Percentiles rank a stretch among this genome's conserved stretches.
phyloP scores from a whole-genome alignment of 805 yeast genomes.

The Metschnikowia borealis region DNA sequence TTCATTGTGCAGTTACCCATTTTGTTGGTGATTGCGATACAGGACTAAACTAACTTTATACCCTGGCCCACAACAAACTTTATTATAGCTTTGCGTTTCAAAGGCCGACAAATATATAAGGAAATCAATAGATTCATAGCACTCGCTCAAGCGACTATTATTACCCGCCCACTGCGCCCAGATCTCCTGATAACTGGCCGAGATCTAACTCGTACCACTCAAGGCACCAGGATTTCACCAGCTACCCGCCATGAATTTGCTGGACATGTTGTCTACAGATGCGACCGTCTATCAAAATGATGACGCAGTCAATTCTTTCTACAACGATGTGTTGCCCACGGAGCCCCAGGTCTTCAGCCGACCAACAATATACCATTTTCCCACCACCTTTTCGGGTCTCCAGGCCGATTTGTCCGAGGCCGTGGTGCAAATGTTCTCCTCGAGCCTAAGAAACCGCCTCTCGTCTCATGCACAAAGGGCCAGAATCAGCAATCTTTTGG shows the following conservation, averaged over 20 bases:
- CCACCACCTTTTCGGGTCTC: conserved; percentile 30
- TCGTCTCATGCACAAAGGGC: conserved; percentile 24
- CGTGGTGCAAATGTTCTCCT: conserved; percentile 27
- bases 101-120: neutral
- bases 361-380: conserved; percentile 28
- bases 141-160: too few relatives aligned
- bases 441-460: conserved; percentile 23
- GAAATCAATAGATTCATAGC: neutral
- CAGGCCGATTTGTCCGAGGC: conserved; percentile 35
- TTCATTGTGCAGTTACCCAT: conserved; percentile 1
- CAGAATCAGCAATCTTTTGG: conserved; percentile 37
- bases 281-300: conserved; percentile 8
- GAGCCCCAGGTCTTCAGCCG: neutral
- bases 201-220: neutral
- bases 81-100: neutral
- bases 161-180: neutral
- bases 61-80: neutral
- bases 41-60: neutral
- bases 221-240: neutral
- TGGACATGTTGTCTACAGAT: conserved; percentile 38
- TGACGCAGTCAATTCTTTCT: conserved; percentile 6
- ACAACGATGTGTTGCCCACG: neutral
- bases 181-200: neutral
- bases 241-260: conserved; percentile 29
- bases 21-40: conserved; percentile 3